Evolutionary conservation across 1,284 basidiomycete species (phyloP).

Genomic region (Fomitopsis pinicola): DNA sequence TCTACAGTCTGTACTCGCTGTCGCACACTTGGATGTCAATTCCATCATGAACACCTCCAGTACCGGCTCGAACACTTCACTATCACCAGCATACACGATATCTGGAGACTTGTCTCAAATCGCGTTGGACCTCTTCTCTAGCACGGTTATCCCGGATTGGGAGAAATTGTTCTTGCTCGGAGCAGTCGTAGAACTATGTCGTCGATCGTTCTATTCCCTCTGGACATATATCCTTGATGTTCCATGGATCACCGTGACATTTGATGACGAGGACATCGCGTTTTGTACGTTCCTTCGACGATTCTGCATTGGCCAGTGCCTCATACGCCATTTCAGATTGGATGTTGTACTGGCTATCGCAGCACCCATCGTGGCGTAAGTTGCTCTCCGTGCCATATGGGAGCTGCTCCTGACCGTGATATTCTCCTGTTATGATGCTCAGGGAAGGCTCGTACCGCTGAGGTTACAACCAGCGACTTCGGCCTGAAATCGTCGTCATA

Average conservation of each 20-base stretch:
- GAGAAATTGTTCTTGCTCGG: slow-evolving; percentile 61
- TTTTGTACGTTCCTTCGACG: slow-evolving; percentile 39
- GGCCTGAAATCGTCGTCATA: not conserved
- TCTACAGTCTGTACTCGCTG: not conserved
- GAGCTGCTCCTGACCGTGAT: not conserved
- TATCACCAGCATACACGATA: not conserved
- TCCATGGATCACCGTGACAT: slow-evolving; percentile 60
- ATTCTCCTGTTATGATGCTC: too few species aligned
- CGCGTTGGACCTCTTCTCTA: slow-evolving; percentile 30
- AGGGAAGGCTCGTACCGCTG: not conserved
- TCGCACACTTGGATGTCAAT: not conserved
- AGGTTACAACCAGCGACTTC: not conserved
- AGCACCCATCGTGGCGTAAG: not conserved
- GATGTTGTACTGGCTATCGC: slow-evolving; percentile 26
- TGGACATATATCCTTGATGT: slow-evolving; percentile 44
- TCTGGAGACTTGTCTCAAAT: not conserved
- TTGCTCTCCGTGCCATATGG: not conserved
- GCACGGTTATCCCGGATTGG: slow-evolving; percentile 56
- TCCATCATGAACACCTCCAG: not conserved
- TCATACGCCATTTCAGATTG: slow-evolving; percentile 9
- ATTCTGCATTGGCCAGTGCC: slow-evolving; percentile 21
- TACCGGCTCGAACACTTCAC: not conserved
- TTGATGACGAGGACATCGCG: slow-evolving; percentile 53
- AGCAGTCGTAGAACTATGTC: slow-evolving; percentile 51
- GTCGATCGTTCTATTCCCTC: slow-evolving; percentile 38